phyloP scores from a whole-genome alignment of 805 yeast genomes.

The Metschnikowia proteae region DNA sequence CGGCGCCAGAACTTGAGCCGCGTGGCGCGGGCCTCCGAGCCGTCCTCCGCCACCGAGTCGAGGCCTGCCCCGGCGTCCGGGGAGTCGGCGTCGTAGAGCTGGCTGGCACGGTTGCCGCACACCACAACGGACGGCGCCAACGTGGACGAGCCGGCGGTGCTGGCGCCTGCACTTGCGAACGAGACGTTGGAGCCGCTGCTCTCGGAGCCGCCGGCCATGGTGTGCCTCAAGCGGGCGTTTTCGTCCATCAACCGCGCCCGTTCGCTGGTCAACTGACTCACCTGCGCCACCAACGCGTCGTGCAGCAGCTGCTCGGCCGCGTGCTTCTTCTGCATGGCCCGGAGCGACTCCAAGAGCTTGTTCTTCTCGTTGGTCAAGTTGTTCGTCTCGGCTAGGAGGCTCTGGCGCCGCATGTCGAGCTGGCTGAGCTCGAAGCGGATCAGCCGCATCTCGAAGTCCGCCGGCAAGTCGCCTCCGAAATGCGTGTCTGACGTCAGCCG shows the following conservation, averaged over 20 bases:
- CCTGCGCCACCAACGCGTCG: constrained; percentile 45
- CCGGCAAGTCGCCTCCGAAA: constrained; percentile 13
- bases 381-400: constrained; percentile 24
- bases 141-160: not conserved
- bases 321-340: constrained; percentile 41
- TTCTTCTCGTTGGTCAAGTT: constrained; percentile 27
- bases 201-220: not conserved
- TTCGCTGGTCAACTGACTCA: constrained; percentile 46
- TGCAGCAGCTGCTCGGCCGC: constrained; percentile 40
- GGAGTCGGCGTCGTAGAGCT: constrained; percentile 9
- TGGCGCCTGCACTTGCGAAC: not conserved
- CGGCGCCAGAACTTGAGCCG: constrained; percentile 44
- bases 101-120: constrained; percentile 6
- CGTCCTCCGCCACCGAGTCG: constrained; percentile 17
- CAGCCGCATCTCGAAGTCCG: constrained; percentile 32
- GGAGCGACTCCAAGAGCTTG: constrained; percentile 31
- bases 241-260: constrained; percentile 41
- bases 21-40: constrained; percentile 36
- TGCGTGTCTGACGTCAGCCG: constrained; percentile 46
- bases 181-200: not conserved
- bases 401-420: constrained; percentile 25
- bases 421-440: constrained; percentile 40
- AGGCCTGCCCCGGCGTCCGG: constrained; percentile 8
- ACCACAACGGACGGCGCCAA: not conserved
- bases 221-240: constrained; percentile 1